These are phyloP conservation scores for Corylus heterophylla DNA, from an alignment of 306 rosid species.

Conservation along the genomic window DNA sequence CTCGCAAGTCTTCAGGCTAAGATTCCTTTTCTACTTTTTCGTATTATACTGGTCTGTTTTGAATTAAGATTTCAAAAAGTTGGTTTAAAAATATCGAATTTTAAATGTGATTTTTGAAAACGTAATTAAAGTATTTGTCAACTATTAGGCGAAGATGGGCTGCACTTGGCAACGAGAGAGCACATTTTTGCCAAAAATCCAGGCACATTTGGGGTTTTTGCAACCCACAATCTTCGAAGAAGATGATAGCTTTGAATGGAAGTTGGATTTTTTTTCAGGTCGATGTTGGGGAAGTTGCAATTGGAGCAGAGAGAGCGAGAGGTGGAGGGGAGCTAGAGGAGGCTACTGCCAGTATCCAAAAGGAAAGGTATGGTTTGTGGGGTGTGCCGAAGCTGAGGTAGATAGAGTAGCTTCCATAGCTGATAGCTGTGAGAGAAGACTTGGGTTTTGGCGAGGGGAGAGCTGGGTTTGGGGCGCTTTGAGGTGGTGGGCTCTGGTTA, in stretches of 20 bases:
- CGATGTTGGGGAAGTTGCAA: conserved; percentile 60
- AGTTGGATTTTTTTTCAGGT: conserved; percentile 41
- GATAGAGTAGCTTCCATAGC: conserved; percentile 65
- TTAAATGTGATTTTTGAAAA: too few relatives aligned
- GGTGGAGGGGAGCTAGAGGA: conserved; percentile 88
- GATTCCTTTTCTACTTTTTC: too few relatives aligned
- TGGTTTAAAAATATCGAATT: too few relatives aligned
- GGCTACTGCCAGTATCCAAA: conserved; percentile 85
- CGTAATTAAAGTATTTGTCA: too few relatives aligned
- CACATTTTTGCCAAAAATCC: conserved; percentile 47
- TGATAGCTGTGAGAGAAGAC: conserved; percentile 52
- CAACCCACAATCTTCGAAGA: conserved; percentile 67
- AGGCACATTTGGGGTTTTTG: conserved; percentile 62
- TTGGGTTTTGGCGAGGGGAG: conserved; percentile 32
- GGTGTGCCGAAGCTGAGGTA: conserved; percentile 78
- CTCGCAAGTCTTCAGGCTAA: too few relatives aligned
- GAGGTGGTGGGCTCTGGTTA: conserved; percentile 72
- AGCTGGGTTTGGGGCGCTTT: conserved; percentile 34
- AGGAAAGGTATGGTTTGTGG: conserved; percentile 51
- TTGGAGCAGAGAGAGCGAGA: conserved; percentile 65
- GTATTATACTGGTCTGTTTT: too few relatives aligned
- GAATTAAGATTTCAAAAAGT: too few relatives aligned
- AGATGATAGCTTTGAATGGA: conserved; percentile 64
- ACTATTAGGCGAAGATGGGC: background rate
- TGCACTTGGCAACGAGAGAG: conserved; percentile 54